Evolutionary conservation across 208 protist genomes (phyloP), one percentile per base, ranked within the genome.

Genomic region (Trypanosoma brucei): DNA sequence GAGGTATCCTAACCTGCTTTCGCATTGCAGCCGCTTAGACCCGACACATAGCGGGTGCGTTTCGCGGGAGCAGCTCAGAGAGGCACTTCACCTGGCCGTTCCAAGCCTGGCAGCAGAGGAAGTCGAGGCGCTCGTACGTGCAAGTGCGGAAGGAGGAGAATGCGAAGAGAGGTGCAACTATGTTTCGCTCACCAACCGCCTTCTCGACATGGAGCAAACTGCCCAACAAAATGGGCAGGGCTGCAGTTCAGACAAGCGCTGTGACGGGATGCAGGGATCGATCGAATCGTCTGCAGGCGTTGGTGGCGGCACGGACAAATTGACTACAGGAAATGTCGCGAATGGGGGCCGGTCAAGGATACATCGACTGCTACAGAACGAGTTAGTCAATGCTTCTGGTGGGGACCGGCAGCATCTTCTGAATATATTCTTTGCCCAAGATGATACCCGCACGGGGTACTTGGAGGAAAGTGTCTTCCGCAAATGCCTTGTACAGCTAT

Each of bases 401-500:
- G 72, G 74, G 14, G 68, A 81, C 67, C 66, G 58, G 13, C 70
- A 74, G 3, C 69, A 56, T 13, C 50, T 86, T 38, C 58, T 65
- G 5, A 57, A 74, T 13, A 68, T 65, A 30, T 74, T 83, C 45
- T 65, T 70, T 31, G 64, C 67, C 36, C 67, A 76, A 49, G 81
- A 87, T 40, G 59, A 69, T n/a, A 52, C 46, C 1, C 71, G 52
- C 48, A 75, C 66, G 0, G 81, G 81, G 3, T 76, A 78, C 55
- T 38, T 84, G 42, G 66, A 76, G 37, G 71, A 73, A 51, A 64
- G 68, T 36, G 59, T 76, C 7, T 65, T 81, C 57, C 67, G 74
- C 30, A 50, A 67, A 1, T 70, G 68, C 45, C 63, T 87, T 45
- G 70, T 70, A 38, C 55, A 72, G 52, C 39, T 83, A 3, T 83